Evolutionary conservation across 495 filamentous ascomycete genomes (phyloP), one percentile per base, ranked within the genome.

Genomic region (Podospora anserina): DNA sequence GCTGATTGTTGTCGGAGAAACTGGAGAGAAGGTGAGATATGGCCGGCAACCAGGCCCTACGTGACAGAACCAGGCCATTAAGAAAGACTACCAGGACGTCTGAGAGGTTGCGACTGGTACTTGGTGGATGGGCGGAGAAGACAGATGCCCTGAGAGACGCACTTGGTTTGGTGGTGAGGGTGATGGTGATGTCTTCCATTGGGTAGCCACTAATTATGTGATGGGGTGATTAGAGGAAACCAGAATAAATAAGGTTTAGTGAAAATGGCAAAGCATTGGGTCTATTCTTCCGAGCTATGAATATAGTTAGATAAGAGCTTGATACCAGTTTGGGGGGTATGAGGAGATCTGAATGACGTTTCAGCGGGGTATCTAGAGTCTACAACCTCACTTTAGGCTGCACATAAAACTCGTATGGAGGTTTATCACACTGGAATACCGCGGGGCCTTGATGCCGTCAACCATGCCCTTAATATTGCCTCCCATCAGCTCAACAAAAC

Each of bases 21-120:
- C 9, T 11, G 39, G 39, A 49, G 15, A 82, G 71, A 16, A 88
- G 72, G n/a, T 76, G 68, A 3, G 74, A 32, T 59, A 89, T 82
- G 13, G 82, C 70, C 0, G 79, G 77, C 5, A 71, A 53, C 88
- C 88, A 90, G 32, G 76, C 74, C 0, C 78, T 67, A 66, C 86
- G 79, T 13, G 86, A 84, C 6, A 84, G 78, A 39, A 83, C 77
- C 64, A 90, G 81, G 16, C 88, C 88, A 70, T 90, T 91, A 58
- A 90, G 76, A 70, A 88, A 90, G 64, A 91, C 83, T 59, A 89
- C 67, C 23, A 89, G 81, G n/a, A 72, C 72, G 23, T 70, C 61
- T 15, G 76, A 68, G 39, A 74, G 57, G 55, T 68, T 68, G 28
- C 65, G 71, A 28, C 26, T 7, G 27, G 4, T 23, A n/a, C 39